Percentiles rank a stretch among this genome's conserved stretches.
These are phyloP conservation scores for Microbotryum intermedium DNA, from an alignment of 1,284 basidiomycete genomes.

Conservation along the genomic window DNA sequence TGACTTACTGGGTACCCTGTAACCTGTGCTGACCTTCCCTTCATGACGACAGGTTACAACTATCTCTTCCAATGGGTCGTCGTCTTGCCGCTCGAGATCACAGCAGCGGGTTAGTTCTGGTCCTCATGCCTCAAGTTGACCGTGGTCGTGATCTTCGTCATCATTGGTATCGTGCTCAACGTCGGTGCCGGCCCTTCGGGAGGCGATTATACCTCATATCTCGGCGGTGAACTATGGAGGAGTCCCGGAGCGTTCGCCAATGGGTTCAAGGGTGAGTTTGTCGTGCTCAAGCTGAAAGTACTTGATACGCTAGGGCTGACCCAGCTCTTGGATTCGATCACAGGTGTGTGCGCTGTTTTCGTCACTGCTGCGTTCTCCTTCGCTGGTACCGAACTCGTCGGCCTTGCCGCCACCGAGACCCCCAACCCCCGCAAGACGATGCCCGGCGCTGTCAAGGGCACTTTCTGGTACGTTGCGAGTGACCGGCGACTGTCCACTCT, in stretches of 20 bases:
- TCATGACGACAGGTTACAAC: slow-evolving; percentile 39
- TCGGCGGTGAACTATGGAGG: slow-evolving; percentile 31
- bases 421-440: slow-evolving; percentile 45
- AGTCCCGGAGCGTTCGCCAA: slow-evolving; percentile 41
- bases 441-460: slow-evolving; percentile 45
- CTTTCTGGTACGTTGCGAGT: slow-evolving; percentile 25
- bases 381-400: slow-evolving; percentile 48
- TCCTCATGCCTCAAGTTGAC: slow-evolving; percentile 38
- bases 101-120: slow-evolving; percentile 38
- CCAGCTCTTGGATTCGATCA: too few species aligned
- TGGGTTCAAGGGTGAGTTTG: slow-evolving; percentile 40
- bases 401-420: slow-evolving; percentile 56
- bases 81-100: slow-evolving; percentile 41
- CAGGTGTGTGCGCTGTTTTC: slow-evolving; percentile 45
- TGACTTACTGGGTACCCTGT: neutral
- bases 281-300: slow-evolving; percentile 43
- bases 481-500: neutral
- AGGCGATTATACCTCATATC: slow-evolving; percentile 5
- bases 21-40: neutral
- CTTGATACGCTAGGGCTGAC: too few species aligned
- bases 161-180: slow-evolving; percentile 12
- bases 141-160: slow-evolving; percentile 40
- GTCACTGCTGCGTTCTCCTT: slow-evolving; percentile 46
- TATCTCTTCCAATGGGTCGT: slow-evolving; percentile 42
- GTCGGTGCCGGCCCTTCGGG: slow-evolving; percentile 36